These are phyloP conservation scores for Phytophthora megakarya DNA, from an alignment of 352 stramenopile genomes.

Conservation along the genomic window DNA sequence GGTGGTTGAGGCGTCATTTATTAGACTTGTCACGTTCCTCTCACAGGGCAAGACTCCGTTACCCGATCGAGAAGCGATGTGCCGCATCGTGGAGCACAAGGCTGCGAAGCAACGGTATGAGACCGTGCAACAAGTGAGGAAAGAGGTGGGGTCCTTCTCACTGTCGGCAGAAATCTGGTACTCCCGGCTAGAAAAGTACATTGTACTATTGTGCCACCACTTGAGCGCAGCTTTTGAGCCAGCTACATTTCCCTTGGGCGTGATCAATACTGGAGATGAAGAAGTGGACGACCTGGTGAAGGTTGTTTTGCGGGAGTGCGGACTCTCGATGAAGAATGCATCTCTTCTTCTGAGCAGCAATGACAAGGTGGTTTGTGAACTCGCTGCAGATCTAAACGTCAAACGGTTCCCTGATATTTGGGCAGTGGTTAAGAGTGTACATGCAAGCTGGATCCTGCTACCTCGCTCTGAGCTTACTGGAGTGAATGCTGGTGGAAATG, in stretches of 20 bases:
- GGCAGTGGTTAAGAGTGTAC: background rate
- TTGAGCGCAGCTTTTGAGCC: slow-evolving; percentile 11
- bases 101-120: slow-evolving; percentile 1
- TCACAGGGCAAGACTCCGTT: slow-evolving; percentile 1
- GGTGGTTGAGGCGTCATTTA: background rate
- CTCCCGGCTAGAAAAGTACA: slow-evolving; percentile 4
- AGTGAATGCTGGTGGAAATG: background rate
- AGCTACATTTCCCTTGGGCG: slow-evolving; percentile 4
- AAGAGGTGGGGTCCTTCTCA: slow-evolving; percentile 3
- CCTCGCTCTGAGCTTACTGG: background rate
- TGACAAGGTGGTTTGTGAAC: background rate
- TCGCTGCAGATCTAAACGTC: slow-evolving; percentile 1
- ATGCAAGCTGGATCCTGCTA: background rate
- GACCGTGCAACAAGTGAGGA: slow-evolving; percentile 1
- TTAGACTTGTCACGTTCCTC: background rate
- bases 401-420: slow-evolving; percentile 19
- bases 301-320: slow-evolving; percentile 6
- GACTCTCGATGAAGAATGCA: background rate
- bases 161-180: slow-evolving; percentile 18
- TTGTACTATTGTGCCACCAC: slow-evolving; percentile 18
- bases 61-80: slow-evolving; percentile 5
- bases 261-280: slow-evolving; percentile 9
- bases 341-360: slow-evolving; percentile 19
- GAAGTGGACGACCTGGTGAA: slow-evolving; percentile 4
- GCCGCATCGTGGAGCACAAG: slow-evolving; percentile 16